Evolutionary conservation across 352 stramenopile genomes (phyloP).

Genomic region (Globisporangium ultimum): DNA sequence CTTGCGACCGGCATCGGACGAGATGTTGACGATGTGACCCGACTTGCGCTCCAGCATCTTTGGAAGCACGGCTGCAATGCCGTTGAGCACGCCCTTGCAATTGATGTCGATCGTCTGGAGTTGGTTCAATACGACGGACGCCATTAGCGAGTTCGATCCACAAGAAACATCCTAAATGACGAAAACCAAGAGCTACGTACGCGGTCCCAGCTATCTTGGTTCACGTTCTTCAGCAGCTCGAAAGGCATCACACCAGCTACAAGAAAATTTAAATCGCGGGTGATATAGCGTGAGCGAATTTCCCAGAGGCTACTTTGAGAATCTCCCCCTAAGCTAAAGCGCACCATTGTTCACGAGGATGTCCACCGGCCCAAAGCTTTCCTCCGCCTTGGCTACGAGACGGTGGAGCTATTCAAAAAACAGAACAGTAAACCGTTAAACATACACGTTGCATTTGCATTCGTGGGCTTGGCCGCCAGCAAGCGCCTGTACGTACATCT

Average conservation of each 20-base stretch:
- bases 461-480: background rate
- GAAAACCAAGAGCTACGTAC: slow-evolving; percentile 3
- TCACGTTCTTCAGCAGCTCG: slow-evolving; percentile 86
- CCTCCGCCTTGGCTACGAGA: slow-evolving; percentile 56
- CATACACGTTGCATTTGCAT: background rate
- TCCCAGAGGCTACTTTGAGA: no score
- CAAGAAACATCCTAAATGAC: background rate
- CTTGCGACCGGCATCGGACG: slow-evolving; percentile 79
- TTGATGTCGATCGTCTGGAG: slow-evolving; percentile 89
- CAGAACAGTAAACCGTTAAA: background rate
- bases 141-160: no score
- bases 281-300: no score
- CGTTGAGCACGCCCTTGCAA: slow-evolving; percentile 90
- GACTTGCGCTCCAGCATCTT: slow-evolving; percentile 72
- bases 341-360: slow-evolving; percentile 89
- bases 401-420: slow-evolving; percentile 33
- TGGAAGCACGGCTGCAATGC: slow-evolving; percentile 68
- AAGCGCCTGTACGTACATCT: slow-evolving; percentile 26
- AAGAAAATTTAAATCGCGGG: background rate
- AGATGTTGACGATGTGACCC: slow-evolving; percentile 87
- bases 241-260: slow-evolving; percentile 92
- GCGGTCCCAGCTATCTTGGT: slow-evolving; percentile 90
- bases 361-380: slow-evolving; percentile 68
- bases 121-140: background rate
- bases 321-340: background rate